Evolutionary conservation across 225 moss, liverwort and hornwort genomes (phyloP).

Genomic region (Pleurozium schreberi): DNA sequence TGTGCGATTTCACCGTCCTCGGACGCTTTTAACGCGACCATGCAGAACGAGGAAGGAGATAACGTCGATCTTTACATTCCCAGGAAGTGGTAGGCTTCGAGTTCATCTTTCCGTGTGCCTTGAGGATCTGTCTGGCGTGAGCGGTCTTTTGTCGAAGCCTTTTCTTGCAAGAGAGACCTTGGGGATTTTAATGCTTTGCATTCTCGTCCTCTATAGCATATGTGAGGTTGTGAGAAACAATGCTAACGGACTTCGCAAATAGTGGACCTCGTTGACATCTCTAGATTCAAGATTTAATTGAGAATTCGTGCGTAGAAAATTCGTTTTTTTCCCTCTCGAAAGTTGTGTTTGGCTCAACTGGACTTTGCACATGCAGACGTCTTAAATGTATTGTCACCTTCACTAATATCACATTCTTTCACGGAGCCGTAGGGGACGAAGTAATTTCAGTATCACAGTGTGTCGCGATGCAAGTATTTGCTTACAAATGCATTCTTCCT

Average conservation of each 20-base stretch:
- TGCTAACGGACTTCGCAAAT: neutral
- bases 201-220: neutral
- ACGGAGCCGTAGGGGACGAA: too few relatives aligned
- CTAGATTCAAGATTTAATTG: neutral
- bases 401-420: neutral
- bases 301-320: neutral
- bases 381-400: neutral
- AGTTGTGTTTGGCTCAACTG: neutral
- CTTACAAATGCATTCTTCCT: neutral
- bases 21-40: neutral
- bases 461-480: neutral
- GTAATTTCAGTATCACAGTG: neutral
- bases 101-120: neutral
- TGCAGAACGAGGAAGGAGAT: constrained; percentile 42
- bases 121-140: neutral
- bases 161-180: neutral
- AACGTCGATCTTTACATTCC: constrained; percentile 41
- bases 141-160: neutral
- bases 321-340: neutral
- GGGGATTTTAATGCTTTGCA: neutral
- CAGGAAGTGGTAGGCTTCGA: constrained; percentile 16
- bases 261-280: neutral
- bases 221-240: neutral
- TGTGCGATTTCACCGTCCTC: too few relatives aligned
- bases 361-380: neutral